Evolutionary conservation across 108 stramenopile species (phyloP), one percentile per base, ranked within the genome.

Genomic region (Cylindrotheca closterium): DNA sequence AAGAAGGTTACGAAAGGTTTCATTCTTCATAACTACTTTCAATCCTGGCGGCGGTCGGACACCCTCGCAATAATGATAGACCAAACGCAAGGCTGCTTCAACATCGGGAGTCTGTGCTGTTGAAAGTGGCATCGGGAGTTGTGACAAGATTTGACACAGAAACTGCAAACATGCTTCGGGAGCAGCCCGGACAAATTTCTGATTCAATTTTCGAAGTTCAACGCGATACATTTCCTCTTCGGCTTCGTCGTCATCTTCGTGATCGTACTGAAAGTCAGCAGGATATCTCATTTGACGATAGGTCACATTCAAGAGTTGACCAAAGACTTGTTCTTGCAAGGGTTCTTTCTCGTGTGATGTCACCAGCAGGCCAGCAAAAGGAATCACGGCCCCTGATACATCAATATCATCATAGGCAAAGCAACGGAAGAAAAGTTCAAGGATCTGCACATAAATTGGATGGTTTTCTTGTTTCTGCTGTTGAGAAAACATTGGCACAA

Each of bases 351-450:
- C 49, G 48, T 59, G 47, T 17, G 47, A 47, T 22, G 25, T 29
- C 24, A 64, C 27, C 18, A 75, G 47, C 2, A 58, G 52, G 33
- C 68, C 71, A 12, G 70, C 80, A 27, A 86, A 37, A 3, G 84
- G 74, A 24, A 86, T 54, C 5, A 89, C 88, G 23, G 88, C 85
- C 1, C 75, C 80, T 22, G 88, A 86, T n/a, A 89, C 88, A 71
- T 89, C 88, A 56, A 89, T 86, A 67, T 86, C 85, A 56, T 89
- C 88, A 32, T 75, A 86, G 18, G 74, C 71, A 51, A 89, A 83
- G 60, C 79, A 85, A 22, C 80, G 75, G 51, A 86, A 78, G 48
- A 85, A 84, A 37, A 82, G 70, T 21, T 79, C 73, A 56, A 80
- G 57, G 12, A 80, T 31, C 50, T 77, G 68, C 25, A 57, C 54